Conservation (phyloP, 139 green algal species). For the Micractinium sp. region DNA sequence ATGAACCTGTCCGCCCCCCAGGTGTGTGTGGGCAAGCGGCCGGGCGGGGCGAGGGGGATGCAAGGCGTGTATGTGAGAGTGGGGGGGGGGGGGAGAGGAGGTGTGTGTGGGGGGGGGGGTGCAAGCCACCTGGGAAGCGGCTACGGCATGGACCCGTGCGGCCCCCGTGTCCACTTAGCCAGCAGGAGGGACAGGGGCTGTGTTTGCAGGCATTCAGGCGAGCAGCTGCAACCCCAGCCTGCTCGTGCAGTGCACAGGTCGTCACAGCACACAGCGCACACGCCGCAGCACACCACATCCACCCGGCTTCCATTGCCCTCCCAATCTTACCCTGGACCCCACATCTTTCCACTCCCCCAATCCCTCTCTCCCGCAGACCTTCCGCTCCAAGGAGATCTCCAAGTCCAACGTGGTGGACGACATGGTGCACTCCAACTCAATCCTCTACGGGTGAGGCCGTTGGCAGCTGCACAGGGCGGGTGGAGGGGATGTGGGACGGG, state of each 20-base stretch:
- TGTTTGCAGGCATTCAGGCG: too few relatives aligned
- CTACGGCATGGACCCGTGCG: background rate
- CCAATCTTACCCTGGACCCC: too few relatives aligned
- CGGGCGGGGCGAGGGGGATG: background rate
- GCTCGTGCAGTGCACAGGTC: too few relatives aligned
- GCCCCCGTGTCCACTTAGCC: too few relatives aligned
- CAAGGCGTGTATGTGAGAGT: background rate
- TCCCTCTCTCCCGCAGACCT: conserved; percentile 80
- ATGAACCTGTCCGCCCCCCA: conserved; percentile 94
- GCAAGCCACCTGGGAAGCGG: background rate
- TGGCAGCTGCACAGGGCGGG: too few relatives aligned
- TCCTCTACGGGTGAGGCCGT: conserved; percentile 86
- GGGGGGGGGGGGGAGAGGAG: background rate
- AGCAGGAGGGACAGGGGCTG: too few relatives aligned
- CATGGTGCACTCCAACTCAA: conserved; percentile 95
- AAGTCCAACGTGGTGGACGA: conserved; percentile 99
- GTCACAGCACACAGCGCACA: too few relatives aligned
- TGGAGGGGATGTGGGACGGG: background rate
- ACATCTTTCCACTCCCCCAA: too few relatives aligned
- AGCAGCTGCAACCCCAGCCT: too few relatives aligned
- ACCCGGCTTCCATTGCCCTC: too few relatives aligned
- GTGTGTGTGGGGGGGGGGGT: background rate
- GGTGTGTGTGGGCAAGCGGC: background rate
- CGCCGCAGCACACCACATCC: too few relatives aligned
- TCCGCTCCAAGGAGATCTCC: conserved; percentile 95